Percentiles rank a stretch among this genome's conserved stretches.
Conservation (phyloP, 2,329 filamentous ascomycete genomes). For the Cercospora beticola region DNA sequence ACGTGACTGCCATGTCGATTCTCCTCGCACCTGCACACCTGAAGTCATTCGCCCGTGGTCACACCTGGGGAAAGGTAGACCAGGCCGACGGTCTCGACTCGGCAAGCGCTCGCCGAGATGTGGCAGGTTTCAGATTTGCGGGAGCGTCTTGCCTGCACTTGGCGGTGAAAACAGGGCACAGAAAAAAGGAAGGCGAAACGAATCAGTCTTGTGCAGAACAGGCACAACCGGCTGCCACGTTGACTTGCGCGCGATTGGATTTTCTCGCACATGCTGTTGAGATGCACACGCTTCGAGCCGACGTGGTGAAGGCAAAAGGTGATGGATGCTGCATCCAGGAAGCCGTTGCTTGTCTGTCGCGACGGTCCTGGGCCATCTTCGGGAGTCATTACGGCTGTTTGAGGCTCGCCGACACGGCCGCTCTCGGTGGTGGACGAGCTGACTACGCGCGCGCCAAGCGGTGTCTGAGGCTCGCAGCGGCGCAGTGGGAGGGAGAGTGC, state of each 20-base stretch:
- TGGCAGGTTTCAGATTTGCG: not conserved
- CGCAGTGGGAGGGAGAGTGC: not conserved
- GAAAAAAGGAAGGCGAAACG: not conserved
- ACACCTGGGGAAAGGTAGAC: not conserved
- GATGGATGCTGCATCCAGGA: not conserved
- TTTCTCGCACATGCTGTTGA: not conserved
- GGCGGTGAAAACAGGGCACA: not conserved
- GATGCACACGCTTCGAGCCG: not conserved
- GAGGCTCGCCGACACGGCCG: not conserved
- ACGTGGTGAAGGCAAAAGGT: not conserved
- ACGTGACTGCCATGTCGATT: not conserved
- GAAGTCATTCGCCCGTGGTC: not conserved
- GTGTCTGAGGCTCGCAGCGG: not conserved
- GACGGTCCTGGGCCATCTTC: not conserved
- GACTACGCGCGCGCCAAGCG: not conserved
- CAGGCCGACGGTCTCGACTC: not conserved
- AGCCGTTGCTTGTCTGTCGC: not conserved
- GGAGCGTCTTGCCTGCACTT: not conserved
- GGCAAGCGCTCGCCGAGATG: not conserved
- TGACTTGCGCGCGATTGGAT: not conserved
- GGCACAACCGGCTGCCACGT: not conserved
- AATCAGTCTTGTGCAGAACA: not conserved
- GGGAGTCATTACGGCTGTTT: conserved; percentile 7
- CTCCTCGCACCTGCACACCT: not conserved
- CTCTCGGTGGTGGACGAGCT: not conserved